Conservation (phyloP, 495 filamentous ascomycete species). For the Lasiosphaeris hirsuta region DNA sequence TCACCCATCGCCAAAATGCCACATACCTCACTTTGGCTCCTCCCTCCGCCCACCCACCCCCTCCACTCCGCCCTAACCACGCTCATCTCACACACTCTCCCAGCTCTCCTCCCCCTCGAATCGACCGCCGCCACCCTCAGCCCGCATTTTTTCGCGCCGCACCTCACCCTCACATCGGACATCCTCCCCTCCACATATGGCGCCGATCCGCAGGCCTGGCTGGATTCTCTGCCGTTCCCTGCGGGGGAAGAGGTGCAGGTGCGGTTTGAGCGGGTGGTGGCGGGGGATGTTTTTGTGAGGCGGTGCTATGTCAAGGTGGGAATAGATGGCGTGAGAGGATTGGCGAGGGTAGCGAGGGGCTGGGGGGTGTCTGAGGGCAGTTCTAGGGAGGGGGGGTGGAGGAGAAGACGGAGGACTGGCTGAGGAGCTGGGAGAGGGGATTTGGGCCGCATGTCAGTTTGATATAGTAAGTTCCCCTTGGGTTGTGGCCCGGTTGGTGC, state of each 20-base stretch:
- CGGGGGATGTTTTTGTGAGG: conserved; percentile 27
- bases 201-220: conserved; percentile 24
- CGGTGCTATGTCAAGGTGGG: conserved; percentile 26
- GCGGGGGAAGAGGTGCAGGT: conserved; percentile 10
- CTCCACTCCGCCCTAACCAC: conserved; percentile 18
- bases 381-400: not conserved
- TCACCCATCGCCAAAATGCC: conserved; percentile 17
- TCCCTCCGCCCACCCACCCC: conserved; percentile 25
- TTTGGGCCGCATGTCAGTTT: conserved; percentile 33
- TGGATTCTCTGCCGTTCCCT: conserved; percentile 20
- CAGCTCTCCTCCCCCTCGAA: conserved; percentile 22
- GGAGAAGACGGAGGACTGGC: conserved; percentile 25
- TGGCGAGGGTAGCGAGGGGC: conserved; percentile 24
- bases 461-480: conserved; percentile 27
- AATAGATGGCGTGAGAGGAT: conserved; percentile 16
- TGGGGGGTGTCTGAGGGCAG: conserved; percentile 20
- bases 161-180: conserved; percentile 31
- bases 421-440: conserved; percentile 21
- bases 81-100: conserved; percentile 26
- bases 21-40: conserved; percentile 32
- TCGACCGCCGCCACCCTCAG: conserved; percentile 8
- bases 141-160: conserved; percentile 26
- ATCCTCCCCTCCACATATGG: conserved; percentile 20
- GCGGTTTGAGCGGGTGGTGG: conserved; percentile 17
- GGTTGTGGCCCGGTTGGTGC: not conserved